Conservation (phyloP, 305 asterid genomes). For the Rubia tinctorum region DNA sequence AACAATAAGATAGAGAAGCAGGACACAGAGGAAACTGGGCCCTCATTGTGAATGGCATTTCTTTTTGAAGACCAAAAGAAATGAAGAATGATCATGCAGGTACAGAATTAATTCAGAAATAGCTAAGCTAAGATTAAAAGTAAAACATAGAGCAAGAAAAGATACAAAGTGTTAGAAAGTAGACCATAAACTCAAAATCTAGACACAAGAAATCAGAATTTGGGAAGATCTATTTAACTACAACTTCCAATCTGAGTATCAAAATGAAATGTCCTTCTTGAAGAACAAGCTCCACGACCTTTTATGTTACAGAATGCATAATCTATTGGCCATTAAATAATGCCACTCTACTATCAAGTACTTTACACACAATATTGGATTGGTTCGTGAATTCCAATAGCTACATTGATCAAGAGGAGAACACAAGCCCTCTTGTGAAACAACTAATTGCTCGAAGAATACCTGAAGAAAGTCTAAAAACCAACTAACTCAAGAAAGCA, state of each 20-base stretch:
- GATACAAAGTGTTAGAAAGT: not conserved
- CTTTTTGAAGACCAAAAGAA: not conserved
- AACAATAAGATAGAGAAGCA: not conserved
- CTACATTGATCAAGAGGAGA: not conserved
- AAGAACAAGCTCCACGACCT: not conserved
- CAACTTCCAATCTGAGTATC: not conserved
- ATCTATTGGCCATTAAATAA: not conserved
- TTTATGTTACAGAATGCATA: not conserved
- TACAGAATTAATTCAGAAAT: not conserved
- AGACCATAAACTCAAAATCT: not conserved
- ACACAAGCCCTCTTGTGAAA: not conserved
- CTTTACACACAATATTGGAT: too few relatives aligned
- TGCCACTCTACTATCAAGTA: not conserved
- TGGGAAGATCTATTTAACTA: not conserved
- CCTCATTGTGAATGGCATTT: not conserved
- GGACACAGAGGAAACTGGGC: not conserved
- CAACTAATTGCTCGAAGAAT: not conserved
- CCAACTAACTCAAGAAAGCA: not conserved
- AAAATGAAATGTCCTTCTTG: not conserved
- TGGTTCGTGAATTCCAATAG: not conserved
- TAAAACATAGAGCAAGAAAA: not conserved
- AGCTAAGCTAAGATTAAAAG: constrained; percentile 1
- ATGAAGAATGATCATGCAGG: not conserved
- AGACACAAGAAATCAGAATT: not conserved
- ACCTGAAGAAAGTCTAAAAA: not conserved